A percentile compares a stretch with the other conserved stretches of the same genome.
phyloP scores from a whole-genome alignment of 2,329 filamentous ascomycete genomes.

The Nothomitra cinnamomea region DNA sequence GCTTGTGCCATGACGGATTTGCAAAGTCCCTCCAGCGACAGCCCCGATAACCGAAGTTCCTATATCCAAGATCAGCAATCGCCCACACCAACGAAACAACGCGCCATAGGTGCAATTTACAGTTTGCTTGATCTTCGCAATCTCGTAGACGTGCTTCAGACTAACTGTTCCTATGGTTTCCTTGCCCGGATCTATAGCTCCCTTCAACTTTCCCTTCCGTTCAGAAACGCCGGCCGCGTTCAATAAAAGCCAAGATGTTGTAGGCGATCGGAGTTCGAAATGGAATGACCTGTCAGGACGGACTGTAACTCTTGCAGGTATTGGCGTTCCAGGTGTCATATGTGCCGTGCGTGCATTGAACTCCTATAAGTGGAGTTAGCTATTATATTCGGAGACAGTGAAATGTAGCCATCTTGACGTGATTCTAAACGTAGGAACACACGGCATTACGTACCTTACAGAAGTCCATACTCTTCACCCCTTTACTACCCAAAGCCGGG shows the following conservation, averaged over 20 bases:
- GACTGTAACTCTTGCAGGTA: conserved; percentile 80
- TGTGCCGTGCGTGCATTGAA: conserved; percentile 91
- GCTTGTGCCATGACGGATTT: conserved; percentile 58
- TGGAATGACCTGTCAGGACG: conserved; percentile 83
- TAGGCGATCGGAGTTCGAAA: conserved; percentile 85
- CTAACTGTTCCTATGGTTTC: conserved; percentile 73
- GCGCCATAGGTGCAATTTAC: neutral
- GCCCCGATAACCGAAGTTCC: conserved; percentile 55
- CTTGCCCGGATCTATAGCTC: conserved; percentile 55
- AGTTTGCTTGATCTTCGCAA: conserved; percentile 81
- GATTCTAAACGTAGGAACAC: neutral
- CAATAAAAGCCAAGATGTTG: conserved; percentile 80
- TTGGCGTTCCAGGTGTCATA: conserved; percentile 65
- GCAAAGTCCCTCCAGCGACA: conserved; percentile 54
- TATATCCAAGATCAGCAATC: conserved; percentile 15
- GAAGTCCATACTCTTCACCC: conserved; percentile 98
- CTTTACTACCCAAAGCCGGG: conserved; percentile 89
- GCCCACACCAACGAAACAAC: neutral
- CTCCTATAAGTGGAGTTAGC: conserved; percentile 40
- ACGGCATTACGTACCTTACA: conserved; percentile 59
- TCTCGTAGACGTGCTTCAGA: conserved; percentile 93
- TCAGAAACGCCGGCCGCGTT: conserved; percentile 60
- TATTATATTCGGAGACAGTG: neutral
- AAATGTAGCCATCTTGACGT: neutral
- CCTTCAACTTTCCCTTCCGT: conserved; percentile 56